Evolutionary conservation across 2,329 filamentous ascomycete genomes (phyloP).

Genomic region (Talaromyces sp.): DNA sequence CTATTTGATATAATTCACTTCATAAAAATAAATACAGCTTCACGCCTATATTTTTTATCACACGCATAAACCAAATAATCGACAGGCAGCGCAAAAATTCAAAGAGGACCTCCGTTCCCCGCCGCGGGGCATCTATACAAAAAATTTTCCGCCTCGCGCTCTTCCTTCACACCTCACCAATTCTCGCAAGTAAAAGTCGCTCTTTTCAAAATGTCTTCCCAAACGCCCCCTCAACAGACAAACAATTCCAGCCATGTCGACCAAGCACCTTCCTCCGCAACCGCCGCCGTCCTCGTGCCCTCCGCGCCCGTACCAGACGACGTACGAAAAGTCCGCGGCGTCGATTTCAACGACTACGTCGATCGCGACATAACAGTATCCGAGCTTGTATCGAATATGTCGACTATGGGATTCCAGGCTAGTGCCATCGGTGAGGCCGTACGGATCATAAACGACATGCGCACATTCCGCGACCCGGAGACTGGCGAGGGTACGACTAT

Average conservation of each 20-base stretch:
- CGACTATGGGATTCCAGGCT: constrained; percentile 80
- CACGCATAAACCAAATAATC: no score
- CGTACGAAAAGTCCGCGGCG: constrained; percentile 77
- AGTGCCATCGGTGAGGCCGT: constrained; percentile 81
- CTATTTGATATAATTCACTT: not conserved
- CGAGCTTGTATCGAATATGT: constrained; percentile 78
- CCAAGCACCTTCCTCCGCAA: constrained; percentile 49
- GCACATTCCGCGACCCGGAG: constrained; percentile 76
- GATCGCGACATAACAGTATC: constrained; percentile 73
- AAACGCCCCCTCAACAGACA: not conserved
- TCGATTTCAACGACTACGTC: constrained; percentile 84
- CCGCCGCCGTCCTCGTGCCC: constrained; percentile 77
- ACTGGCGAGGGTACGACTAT: constrained; percentile 80
- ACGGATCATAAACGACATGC: constrained; percentile 92
- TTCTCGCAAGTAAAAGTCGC: not conserved
- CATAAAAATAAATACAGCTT: not conserved
- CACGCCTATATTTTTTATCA: not conserved
- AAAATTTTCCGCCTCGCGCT: not conserved
- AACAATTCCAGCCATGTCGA: not conserved
- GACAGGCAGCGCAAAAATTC: not conserved
- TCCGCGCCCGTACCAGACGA: constrained; percentile 78
- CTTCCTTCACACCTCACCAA: not conserved
- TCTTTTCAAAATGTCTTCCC: not conserved
- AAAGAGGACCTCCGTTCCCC: not conserved
- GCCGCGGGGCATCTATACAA: constrained; percentile 4